Conservation (phyloP, 371 early-diverging fungal genomes). For the Actinomortierella ambigua region DNA sequence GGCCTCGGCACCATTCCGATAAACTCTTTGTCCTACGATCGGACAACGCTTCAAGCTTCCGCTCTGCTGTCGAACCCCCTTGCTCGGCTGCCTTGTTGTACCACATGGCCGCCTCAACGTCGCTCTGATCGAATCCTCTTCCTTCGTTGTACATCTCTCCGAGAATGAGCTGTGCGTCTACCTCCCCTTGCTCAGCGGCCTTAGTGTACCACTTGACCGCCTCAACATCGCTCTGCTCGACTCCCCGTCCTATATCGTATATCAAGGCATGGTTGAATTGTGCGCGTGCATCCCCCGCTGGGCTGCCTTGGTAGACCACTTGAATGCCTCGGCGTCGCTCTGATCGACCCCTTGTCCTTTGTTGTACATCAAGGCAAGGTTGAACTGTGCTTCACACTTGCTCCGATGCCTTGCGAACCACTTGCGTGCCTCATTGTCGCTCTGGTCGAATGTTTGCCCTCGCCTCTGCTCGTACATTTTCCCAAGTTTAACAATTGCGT, state of each 20-base stretch:
- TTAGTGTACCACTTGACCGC: constrained; percentile 73
- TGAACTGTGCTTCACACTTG: constrained; percentile 83
- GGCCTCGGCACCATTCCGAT: constrained; percentile 62
- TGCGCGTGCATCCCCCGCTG: constrained; percentile 61
- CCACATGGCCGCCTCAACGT: constrained; percentile 72
- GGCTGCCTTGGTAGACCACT: constrained; percentile 75
- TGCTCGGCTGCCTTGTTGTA: constrained; percentile 80
- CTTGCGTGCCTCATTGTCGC: constrained; percentile 64
- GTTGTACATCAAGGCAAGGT: too few relatives aligned
- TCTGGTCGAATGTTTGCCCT: constrained; percentile 70
- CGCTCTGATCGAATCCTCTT: constrained; percentile 70
- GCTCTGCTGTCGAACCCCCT: constrained; percentile 48
- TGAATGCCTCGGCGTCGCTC: too few relatives aligned
- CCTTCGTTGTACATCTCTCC: constrained; percentile 88
- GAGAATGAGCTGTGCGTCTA: too few relatives aligned
- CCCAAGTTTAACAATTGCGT: constrained; percentile 83
- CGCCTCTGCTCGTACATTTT: constrained; percentile 86
- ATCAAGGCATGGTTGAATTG: too few relatives aligned
- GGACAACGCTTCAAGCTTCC: constrained; percentile 76
- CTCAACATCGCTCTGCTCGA: too few relatives aligned
- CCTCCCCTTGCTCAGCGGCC: too few relatives aligned
- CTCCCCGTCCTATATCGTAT: too few relatives aligned
- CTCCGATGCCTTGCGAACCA: constrained; percentile 77
- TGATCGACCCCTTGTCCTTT: too few relatives aligned
- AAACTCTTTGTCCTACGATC: constrained; percentile 83